Base-by-base conservation (phyloP, 2,329 filamentous ascomycete species). In the Aureobasidium sp. region DNA sequence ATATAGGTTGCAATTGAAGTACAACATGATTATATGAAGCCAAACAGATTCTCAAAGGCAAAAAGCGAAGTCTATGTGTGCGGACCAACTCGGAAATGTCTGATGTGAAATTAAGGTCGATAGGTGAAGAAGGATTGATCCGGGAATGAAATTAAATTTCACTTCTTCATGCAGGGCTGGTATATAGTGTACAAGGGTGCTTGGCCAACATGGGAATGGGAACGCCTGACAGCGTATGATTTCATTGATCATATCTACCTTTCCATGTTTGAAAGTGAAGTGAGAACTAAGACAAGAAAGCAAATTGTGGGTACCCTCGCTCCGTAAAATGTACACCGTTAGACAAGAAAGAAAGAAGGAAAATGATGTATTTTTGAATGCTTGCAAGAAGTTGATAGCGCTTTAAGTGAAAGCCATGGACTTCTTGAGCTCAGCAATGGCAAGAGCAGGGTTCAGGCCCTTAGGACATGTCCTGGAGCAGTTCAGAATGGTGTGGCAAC, bases 361-460 rank as follows among this genome's bases (percentile, higher is more conserved):
- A n/a, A 51, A 20, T 32, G 32, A 57, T 32, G 9, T 20, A 12
- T 42, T 23, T 57, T 57, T 46, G 44, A 29, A 26, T 29, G 39
- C 23, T 17, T 17, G 23, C 13, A 32, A 27, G 7, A 15, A 53
- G 17, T n/a, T 17, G 17, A 15, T 27, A 29, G 32, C n/a, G 15
- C 55, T 65, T 65, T 66, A 72, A 37, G 70, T 63, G 63, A 82
- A 79, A 62, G 92, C 86, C 89, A 97, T 88, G 80, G 87, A 85
- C 89, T 97, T 97, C 89, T 97, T 97, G 77, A 97, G 96, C 83
- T 97, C 89, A 59, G 92, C 92, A 79, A 99, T 96, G 20, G 94
- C 94, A 74, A 90, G 83, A 67, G 90, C 94, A 23, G 94, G 94
- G 82, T 99, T 99, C 70, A 99, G 79, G 50, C 94, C 94, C 90